Conservation (phyloP, 2,329 filamentous ascomycete genomes). For the Fusarium sp. region DNA sequence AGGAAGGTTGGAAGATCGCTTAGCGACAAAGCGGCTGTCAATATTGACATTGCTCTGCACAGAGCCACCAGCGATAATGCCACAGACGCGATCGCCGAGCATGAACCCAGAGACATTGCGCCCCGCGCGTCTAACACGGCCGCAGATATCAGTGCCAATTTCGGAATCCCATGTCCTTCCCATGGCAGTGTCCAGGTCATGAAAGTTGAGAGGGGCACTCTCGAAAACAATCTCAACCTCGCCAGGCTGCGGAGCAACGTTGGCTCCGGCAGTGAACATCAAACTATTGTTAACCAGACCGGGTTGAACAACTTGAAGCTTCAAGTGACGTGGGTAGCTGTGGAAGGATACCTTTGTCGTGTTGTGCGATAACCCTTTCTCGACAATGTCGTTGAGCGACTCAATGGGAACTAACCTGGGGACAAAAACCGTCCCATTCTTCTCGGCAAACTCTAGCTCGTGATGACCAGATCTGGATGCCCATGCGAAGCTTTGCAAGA, state of each 20-base stretch:
- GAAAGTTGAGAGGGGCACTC: conserved; percentile 49
- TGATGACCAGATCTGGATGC: conserved; percentile 25
- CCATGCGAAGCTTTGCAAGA: conserved; percentile 41
- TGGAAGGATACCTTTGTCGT: conserved; percentile 38
- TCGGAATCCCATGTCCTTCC: conserved; percentile 48
- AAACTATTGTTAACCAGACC: conserved; percentile 43
- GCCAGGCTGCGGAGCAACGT: conserved; percentile 40
- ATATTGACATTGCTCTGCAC: conserved; percentile 51
- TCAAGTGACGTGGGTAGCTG: conserved; percentile 16
- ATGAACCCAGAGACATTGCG: conserved; percentile 46
- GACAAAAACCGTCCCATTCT: conserved; percentile 53
- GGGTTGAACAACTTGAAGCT: conserved; percentile 44
- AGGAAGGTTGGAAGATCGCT: conserved; percentile 43
- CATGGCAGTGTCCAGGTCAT: conserved; percentile 52
- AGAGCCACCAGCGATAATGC: conserved; percentile 51
- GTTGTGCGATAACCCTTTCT: conserved; percentile 42
- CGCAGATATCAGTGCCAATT: conserved; percentile 57
- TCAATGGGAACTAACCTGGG: conserved; percentile 57
- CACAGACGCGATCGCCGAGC: conserved; percentile 56
- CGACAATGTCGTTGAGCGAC: conserved; percentile 58
- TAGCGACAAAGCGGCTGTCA: conserved; percentile 52
- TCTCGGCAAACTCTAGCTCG: conserved; percentile 59
- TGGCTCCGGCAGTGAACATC: conserved; percentile 39
- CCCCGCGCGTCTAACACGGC: conserved; percentile 52
- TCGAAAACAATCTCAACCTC: conserved; percentile 57